phyloP scores from a whole-genome alignment of 352 stramenopile species.

The Phytophthora sp. region DNA sequence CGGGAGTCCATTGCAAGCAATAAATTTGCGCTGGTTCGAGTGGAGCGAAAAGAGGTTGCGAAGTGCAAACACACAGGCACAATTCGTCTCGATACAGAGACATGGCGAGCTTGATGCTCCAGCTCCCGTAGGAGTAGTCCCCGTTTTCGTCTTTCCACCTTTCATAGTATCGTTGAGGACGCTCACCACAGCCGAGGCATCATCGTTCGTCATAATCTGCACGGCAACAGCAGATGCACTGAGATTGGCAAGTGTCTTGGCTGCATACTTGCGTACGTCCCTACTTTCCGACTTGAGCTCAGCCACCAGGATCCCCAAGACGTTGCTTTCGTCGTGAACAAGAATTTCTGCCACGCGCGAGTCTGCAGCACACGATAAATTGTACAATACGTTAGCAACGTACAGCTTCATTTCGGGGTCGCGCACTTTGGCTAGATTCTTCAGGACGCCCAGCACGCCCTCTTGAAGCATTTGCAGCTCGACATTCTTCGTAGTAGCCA shows the following conservation, averaged over 20 bases:
- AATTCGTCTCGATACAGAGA: conserved; percentile 59
- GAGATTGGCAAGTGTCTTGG: conserved; percentile 70
- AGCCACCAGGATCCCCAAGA: conserved; percentile 68
- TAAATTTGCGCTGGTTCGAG: conserved; percentile 70
- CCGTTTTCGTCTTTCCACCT: conserved; percentile 48
- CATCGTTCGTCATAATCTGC: conserved; percentile 67
- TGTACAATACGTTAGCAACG: conserved; percentile 84
- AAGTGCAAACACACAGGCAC: conserved; percentile 68
- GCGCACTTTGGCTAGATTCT: conserved; percentile 73
- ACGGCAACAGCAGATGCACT: conserved; percentile 56
- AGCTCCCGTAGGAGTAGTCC: conserved; percentile 5
- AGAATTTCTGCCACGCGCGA: conserved; percentile 52
- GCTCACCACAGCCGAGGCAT: conserved; percentile 38
- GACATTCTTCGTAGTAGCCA: conserved; percentile 11
- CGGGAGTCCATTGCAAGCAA: conserved; percentile 61
- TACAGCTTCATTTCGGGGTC: conserved; percentile 87
- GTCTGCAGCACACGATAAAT: conserved; percentile 67
- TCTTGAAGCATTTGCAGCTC: conserved; percentile 67
- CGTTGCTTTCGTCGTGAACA: conserved; percentile 72
- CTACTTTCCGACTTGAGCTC: conserved; percentile 71
- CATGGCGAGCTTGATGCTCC: conserved; percentile 4
- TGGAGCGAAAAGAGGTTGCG: conserved; percentile 71
- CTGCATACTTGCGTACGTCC: conserved; percentile 71
- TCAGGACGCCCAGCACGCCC: conserved; percentile 66
- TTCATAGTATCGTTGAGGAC: conserved; percentile 79